Evolutionary conservation across 805 yeast species (phyloP), one percentile per base, ranked within the genome.

Genomic region (Diddensiella caesifluorescens): DNA sequence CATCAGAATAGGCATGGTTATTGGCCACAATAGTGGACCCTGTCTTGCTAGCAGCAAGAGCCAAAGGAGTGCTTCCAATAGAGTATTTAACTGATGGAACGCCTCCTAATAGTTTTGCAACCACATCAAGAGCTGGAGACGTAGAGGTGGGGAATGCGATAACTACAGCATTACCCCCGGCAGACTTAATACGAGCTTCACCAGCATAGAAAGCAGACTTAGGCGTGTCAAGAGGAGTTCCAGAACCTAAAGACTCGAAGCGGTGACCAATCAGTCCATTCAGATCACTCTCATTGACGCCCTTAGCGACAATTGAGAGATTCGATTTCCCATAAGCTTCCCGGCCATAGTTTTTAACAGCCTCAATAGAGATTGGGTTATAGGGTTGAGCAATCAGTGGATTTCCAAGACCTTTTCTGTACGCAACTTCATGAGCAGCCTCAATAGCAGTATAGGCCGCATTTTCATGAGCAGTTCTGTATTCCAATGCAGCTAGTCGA

Each of bases 361-460:
- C 87, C 41, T 80, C 87, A 41, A 76, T 56, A 26, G 80, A 48
- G 53, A 78, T 69, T 34, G 77, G 57, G 50, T 73, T 64, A 50
- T 74, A 73, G 48, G 85, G 83, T 63, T 83, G 83, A 62, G 75
- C 85, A 63, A 74, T 74, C 57, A 86, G 72, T 51, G 95, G 82
- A 67, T 81, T 77, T 59, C 96, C 97, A 57, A 85, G 77, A 42
- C 95, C 97, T 48, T 66, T 71, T 73, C 92, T 84, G 79, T 83
- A 92, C 38, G 95, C 77, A 47, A 79, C 68, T 54, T 78, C 77
- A 69, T 85, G 90, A 60, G 87, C 76, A 53, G 79, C 75, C 67
- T 88, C 96, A 48, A 79, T 63, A 32, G 92, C 95, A 48, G 70
- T 68, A 63, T 70, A 74, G 46, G 67, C 63, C 45, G 86, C 73